These are phyloP conservation scores for Cyberlindnera euphorbiae DNA, from an alignment of 805 yeast genomes.

Conservation along the genomic window DNA sequence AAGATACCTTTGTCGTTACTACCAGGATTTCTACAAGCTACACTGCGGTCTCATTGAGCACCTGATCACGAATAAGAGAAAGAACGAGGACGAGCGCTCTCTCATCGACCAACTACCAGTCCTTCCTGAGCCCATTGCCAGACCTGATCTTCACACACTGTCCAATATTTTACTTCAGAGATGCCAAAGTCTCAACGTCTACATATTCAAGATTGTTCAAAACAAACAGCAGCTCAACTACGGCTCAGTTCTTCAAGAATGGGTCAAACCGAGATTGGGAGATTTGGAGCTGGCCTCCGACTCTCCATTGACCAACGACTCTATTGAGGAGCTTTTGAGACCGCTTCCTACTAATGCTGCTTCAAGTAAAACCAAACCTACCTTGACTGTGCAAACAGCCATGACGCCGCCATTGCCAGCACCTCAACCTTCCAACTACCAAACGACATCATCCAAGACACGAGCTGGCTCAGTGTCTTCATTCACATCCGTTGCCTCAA, in stretches of 20 bases:
- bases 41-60: slow-evolving; percentile 32
- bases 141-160: slow-evolving; percentile 29
- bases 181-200: slow-evolving; percentile 36
- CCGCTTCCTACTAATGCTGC: slow-evolving; percentile 19
- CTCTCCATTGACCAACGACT: slow-evolving; percentile 14
- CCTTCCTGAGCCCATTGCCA: slow-evolving; percentile 45
- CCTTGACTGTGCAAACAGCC: slow-evolving; percentile 19
- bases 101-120: slow-evolving; percentile 31
- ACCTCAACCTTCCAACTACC: slow-evolving; percentile 7
- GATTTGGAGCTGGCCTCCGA: slow-evolving; percentile 27
- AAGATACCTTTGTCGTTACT: slow-evolving; percentile 41
- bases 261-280: slow-evolving; percentile 27
- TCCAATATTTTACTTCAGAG: slow-evolving; percentile 31
- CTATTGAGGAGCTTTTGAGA: slow-evolving; percentile 19
- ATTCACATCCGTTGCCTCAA: background rate
- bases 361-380: too few species aligned
- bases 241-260: slow-evolving; percentile 24
- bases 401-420: slow-evolving; percentile 25
- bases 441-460: background rate
- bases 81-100: slow-evolving; percentile 1
- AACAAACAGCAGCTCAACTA: slow-evolving; percentile 23
- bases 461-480: slow-evolving; percentile 4
- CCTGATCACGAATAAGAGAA: slow-evolving; percentile 10
- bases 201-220: slow-evolving; percentile 34
- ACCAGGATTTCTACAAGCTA: slow-evolving; percentile 46